Evolutionary conservation across 768 basidiomycete genomes (phyloP).

Genomic region (Dentipellis sp.): DNA sequence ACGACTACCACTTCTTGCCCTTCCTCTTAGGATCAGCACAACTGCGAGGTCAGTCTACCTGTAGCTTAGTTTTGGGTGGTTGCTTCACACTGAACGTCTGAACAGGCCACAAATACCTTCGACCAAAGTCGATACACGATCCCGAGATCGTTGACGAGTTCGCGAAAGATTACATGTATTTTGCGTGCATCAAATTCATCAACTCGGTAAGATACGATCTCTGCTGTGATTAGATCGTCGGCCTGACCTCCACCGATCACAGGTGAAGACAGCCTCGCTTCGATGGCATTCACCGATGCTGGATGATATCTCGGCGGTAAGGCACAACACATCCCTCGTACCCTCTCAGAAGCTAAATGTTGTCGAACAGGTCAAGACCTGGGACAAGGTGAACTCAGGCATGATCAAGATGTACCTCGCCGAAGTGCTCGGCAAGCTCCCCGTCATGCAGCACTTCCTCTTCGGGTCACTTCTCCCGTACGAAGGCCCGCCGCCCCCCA

Average conservation of each 20-base stretch:
- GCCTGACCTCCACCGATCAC: background rate
- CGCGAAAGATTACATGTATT: constrained; percentile 90
- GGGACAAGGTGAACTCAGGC: constrained; percentile 93
- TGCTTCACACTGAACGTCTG: background rate
- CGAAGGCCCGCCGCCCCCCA: constrained; percentile 45
- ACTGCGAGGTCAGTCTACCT: constrained; percentile 36
- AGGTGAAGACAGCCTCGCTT: constrained; percentile 94
- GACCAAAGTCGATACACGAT: constrained; percentile 90
- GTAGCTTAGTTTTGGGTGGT: background rate
- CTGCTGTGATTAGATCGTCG: background rate
- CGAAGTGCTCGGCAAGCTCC: constrained; percentile 91
- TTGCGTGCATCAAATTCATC: constrained; percentile 92
- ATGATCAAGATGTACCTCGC: constrained; percentile 98
- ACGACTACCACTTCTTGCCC: constrained; percentile 94
- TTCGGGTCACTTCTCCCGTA: constrained; percentile 78
- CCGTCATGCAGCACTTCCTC: constrained; percentile 92
- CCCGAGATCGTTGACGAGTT: constrained; percentile 88
- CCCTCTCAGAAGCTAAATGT: background rate
- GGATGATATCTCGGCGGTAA: constrained; percentile 86
- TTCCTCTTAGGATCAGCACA: constrained; percentile 86
- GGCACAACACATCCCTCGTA: constrained; percentile 11
- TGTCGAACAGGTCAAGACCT: constrained; percentile 64
- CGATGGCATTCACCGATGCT: constrained; percentile 99
- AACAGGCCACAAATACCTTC: constrained; percentile 69
- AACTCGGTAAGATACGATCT: constrained; percentile 57